Evolutionary conservation across 2,329 filamentous ascomycete genomes (phyloP).

Genomic region (Ceratocystis destructans): DNA sequence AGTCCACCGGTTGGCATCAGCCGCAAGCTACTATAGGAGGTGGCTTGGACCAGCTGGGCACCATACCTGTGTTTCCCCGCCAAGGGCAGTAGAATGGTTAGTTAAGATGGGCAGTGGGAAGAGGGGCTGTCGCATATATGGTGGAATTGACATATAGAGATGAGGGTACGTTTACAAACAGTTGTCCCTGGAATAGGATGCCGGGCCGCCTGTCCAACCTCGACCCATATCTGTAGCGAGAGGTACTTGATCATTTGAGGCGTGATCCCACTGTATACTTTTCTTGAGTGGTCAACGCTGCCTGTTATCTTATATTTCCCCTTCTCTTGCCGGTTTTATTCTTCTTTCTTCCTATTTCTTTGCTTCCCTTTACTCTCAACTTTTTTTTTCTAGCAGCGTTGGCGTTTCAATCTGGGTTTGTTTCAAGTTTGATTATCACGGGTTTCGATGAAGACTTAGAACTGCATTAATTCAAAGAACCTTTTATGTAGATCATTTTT

Average conservation of each 20-base stretch:
- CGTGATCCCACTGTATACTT: neutral
- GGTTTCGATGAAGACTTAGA: constrained; percentile 7
- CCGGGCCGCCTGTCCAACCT: too few relatives aligned
- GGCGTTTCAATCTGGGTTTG: constrained; percentile 16
- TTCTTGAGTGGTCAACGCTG: neutral
- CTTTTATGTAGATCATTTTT: neutral
- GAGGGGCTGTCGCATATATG: too few relatives aligned
- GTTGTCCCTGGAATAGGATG: neutral
- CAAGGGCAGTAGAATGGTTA: constrained; percentile 47
- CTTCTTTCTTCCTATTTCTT: neutral
- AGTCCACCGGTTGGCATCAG: constrained; percentile 81
- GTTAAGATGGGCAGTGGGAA: constrained; percentile 38
- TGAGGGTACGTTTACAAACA: neutral
- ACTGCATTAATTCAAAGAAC: constrained; percentile 8
- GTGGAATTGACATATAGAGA: neutral
- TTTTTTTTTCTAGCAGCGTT: constrained; percentile 7
- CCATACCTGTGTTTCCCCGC: constrained; percentile 73
- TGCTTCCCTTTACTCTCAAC: neutral
- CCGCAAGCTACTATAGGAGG: constrained; percentile 58
- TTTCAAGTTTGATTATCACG: constrained; percentile 7
- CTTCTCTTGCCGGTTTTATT: neutral
- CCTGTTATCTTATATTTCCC: neutral
- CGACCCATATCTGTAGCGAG: neutral
- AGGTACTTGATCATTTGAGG: neutral
- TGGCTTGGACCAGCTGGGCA: constrained; percentile 62